Evolutionary conservation across 768 basidiomycete genomes (phyloP).

Genomic region (Leccinellum rugosiceps): DNA sequence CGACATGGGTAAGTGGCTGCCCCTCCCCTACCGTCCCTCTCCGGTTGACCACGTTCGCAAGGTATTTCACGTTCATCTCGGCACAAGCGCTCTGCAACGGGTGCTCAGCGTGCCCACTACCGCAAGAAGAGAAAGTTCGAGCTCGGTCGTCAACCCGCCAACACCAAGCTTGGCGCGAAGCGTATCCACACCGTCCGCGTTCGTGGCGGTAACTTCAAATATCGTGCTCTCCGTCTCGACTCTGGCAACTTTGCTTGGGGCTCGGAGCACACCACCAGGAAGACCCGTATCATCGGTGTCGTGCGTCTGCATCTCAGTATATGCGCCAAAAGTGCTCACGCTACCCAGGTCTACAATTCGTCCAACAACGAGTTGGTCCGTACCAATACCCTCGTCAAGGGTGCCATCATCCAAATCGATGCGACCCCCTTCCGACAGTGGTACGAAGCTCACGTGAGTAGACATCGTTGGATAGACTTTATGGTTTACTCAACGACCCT

Average conservation of each 20-base stretch:
- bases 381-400: conserved; percentile 98
- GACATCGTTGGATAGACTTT: background rate
- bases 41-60: conserved; percentile 30
- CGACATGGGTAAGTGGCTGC: conserved; percentile 71
- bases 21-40: conserved; percentile 6
- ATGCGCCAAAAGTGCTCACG: conserved; percentile 6
- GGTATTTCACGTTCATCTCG: conserved; percentile 97
- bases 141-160: conserved; percentile 96
- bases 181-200: conserved; percentile 93
- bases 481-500: conserved; percentile 1
- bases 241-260: conserved; percentile 99
- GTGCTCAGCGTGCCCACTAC: conserved; percentile 90
- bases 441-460: conserved; percentile 95
- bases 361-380: conserved; percentile 99
- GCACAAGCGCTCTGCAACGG: conserved; percentile 94
- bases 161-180: conserved; percentile 94
- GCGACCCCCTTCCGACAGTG: conserved; percentile 99
- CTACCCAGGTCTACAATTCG: conserved; percentile 86
- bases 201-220: conserved; percentile 94
- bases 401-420: conserved; percentile 95
- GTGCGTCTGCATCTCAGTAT: conserved; percentile 49
- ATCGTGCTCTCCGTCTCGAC: conserved; percentile 95
- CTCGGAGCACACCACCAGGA: conserved; percentile 89
- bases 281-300: conserved; percentile 95
- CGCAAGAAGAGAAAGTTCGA: conserved; percentile 99